Percentiles rank a stretch among this genome's conserved stretches.
Evolutionary conservation across 1,284 basidiomycete genomes (phyloP).

Genomic region (Takashimella koratensis): DNA sequence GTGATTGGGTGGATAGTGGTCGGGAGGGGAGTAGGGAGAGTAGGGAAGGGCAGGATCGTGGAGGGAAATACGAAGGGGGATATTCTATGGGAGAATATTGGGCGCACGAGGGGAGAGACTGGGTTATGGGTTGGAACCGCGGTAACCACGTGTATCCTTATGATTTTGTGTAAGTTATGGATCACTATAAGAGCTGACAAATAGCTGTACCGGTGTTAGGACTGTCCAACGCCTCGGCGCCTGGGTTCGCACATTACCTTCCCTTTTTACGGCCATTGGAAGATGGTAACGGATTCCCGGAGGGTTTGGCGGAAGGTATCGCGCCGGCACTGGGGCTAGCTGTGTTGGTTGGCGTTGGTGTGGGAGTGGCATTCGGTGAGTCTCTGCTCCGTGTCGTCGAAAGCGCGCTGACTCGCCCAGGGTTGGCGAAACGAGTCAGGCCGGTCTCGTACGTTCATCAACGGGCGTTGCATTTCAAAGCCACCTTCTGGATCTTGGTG

Average conservation of each 20-base stretch:
- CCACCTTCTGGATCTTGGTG: constrained; percentile 62
- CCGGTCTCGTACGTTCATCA: constrained; percentile 61
- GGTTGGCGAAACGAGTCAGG: constrained; percentile 51
- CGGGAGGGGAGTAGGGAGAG: constrained; percentile 61
- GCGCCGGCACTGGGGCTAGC: constrained; percentile 62
- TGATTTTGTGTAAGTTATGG: constrained; percentile 58
- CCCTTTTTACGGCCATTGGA: constrained; percentile 60
- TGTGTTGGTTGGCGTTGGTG: constrained; percentile 57
- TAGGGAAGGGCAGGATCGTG: constrained; percentile 65
- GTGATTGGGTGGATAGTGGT: constrained; percentile 69
- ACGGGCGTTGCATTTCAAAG: constrained; percentile 62
- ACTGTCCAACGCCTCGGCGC: constrained; percentile 62
- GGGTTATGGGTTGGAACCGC: constrained; percentile 59
- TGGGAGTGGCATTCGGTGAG: constrained; percentile 61
- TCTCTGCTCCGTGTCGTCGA: constrained; percentile 4
- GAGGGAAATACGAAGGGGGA: constrained; percentile 74
- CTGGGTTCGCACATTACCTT: constrained; percentile 64
- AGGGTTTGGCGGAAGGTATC: constrained; percentile 63
- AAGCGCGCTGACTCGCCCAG: constrained; percentile 10
- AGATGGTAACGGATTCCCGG: constrained; percentile 54
- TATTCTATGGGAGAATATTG: constrained; percentile 70
- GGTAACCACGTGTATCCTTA: constrained; percentile 56
- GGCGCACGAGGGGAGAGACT: constrained; percentile 56
- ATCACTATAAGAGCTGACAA: constrained; percentile 20
- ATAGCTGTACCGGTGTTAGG: constrained; percentile 65